Evolutionary conservation across 805 yeast species (phyloP), one percentile per base, ranked within the genome.

Genomic region (Cyberlindnera maclurae): DNA sequence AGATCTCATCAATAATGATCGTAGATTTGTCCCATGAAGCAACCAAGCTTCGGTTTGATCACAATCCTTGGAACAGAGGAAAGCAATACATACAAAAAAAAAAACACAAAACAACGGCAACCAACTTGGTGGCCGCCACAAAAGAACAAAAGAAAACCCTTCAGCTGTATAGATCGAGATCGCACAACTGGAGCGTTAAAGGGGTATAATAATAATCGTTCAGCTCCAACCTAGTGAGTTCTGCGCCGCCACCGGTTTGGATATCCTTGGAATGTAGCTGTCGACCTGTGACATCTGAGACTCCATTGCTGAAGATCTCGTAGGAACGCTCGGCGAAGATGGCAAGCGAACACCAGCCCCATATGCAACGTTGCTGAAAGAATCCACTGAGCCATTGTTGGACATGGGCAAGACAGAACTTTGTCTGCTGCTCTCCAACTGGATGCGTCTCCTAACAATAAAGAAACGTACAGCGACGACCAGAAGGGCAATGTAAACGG

Each of bases 221-320:
- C 51, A 65, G 35, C 50, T 60, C 89, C 89, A 82, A 26, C 89
- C 89, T 42, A 82, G 64, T 3, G 90, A 80, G 55, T 79, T 82
- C 44, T 76, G 75, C 4, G 82, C 71, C 40, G 80, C 78, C 28
- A 80, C 80, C 10, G 90, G 90, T 39, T 71, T 74, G 7, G 85
- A 78, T 29, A 82, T 82, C 30, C 59, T 66, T 34, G 68, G 73
- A 31, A 66, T 56, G 40, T 51, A 65, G 36, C 46, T 41, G 29
- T 49, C 58, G n/a, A 50, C 39, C 43, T 49, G 60, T 24, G 50
- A 49, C 57, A 47, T 47, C 28, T 50, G 49, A 15, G 40, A 42
- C 15, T 22, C 33, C 10, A 15, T n/a, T 9, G 22, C 4, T 29
- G 29, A 29, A 12, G 29, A 10, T 11, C 31, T 29, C 11, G 24